phyloP scores from a whole-genome alignment of 257 asterid species.

The Salvia miltiorrhiza region DNA sequence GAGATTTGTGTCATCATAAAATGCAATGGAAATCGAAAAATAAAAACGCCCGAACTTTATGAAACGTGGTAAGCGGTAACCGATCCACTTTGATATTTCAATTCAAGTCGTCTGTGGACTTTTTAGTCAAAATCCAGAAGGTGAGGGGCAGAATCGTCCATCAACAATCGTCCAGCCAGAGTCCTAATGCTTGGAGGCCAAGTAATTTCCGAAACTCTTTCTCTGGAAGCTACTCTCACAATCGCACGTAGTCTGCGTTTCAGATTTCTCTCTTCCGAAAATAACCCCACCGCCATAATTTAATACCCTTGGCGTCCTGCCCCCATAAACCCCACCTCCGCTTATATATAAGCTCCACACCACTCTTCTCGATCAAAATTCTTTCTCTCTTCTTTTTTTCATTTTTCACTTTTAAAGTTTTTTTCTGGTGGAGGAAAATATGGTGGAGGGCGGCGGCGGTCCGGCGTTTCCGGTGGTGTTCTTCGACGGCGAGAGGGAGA shows the following conservation, averaged over 20 bases:
- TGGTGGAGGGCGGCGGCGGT: conserved; percentile 70
- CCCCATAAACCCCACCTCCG: conserved; percentile 16
- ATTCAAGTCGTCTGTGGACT: conserved; percentile 4
- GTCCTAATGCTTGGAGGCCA: conserved; percentile 31
- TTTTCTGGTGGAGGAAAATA: no score
- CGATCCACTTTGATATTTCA: not conserved
- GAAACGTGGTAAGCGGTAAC: conserved; percentile 5
- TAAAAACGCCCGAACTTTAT: not conserved
- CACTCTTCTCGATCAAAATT: not conserved
- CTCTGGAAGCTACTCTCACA: conserved; percentile 18
- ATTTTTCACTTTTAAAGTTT: not conserved
- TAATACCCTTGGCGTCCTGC: conserved; percentile 14
- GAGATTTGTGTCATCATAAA: no score
- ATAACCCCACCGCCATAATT: conserved; percentile 39
- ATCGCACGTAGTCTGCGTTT: conserved; percentile 35
- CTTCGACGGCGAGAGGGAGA: conserved; percentile 83
- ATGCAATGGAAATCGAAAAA: no score
- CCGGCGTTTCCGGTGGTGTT: conserved; percentile 64
- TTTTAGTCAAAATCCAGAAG: not conserved
- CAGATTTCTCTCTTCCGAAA: conserved; percentile 13
- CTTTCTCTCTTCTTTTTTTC: not conserved
- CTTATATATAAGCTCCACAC: conserved; percentile 19
- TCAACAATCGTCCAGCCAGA: not conserved
- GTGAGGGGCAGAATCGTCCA: conserved; percentile 1
- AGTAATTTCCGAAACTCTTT: conserved; percentile 20